Evolutionary conservation across 257 asterid genomes (phyloP).

Genomic region (Plantago major): DNA sequence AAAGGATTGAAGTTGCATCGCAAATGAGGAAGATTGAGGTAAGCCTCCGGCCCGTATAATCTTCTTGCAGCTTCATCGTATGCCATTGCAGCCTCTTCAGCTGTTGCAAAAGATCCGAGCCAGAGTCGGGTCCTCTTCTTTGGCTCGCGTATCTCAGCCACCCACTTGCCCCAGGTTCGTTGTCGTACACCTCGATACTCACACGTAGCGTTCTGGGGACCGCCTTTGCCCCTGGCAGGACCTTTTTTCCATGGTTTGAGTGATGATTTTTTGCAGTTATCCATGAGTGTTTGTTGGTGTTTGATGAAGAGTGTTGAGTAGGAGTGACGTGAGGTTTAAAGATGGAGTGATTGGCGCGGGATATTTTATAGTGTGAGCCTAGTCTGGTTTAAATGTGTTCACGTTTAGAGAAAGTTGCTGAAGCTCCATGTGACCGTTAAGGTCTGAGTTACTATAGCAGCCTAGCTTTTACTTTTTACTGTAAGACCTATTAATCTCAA

Average conservation of each 20-base stretch:
- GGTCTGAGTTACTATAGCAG: too few species aligned
- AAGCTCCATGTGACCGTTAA: slow-evolving; percentile 62
- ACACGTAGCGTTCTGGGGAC: slow-evolving; percentile 84
- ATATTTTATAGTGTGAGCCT: slow-evolving; percentile 47
- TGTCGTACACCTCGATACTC: slow-evolving; percentile 93
- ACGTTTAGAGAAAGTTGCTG: slow-evolving; percentile 53
- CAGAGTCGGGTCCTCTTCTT: slow-evolving; percentile 84
- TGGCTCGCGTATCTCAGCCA: slow-evolving; percentile 91
- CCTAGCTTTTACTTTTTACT: too few species aligned
- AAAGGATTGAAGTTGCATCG: slow-evolving; percentile 74
- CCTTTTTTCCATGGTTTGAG: slow-evolving; percentile 99
- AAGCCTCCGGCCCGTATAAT: slow-evolving; percentile 86
- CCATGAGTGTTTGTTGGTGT: slow-evolving; percentile 38
- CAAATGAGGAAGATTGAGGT: slow-evolving; percentile 83
- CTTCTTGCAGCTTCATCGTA: slow-evolving; percentile 95
- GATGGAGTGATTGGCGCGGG: slow-evolving; percentile 40
- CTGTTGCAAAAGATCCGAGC: slow-evolving; percentile 91
- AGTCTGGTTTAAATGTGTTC: slow-evolving; percentile 64
- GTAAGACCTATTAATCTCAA: too few species aligned
- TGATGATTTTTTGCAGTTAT: slow-evolving; percentile 53
- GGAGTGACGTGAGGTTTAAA: slow-evolving; percentile 8
- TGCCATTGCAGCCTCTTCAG: slow-evolving; percentile 98
- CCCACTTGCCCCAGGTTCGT: slow-evolving; percentile 96
- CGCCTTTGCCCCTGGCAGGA: slow-evolving; percentile 94
- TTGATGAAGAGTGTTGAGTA: slow-evolving; percentile 18